Evolutionary conservation across 768 basidiomycete genomes (phyloP), one percentile per base, ranked within the genome.

Genomic region (Termitomyces eurrhizus): DNA sequence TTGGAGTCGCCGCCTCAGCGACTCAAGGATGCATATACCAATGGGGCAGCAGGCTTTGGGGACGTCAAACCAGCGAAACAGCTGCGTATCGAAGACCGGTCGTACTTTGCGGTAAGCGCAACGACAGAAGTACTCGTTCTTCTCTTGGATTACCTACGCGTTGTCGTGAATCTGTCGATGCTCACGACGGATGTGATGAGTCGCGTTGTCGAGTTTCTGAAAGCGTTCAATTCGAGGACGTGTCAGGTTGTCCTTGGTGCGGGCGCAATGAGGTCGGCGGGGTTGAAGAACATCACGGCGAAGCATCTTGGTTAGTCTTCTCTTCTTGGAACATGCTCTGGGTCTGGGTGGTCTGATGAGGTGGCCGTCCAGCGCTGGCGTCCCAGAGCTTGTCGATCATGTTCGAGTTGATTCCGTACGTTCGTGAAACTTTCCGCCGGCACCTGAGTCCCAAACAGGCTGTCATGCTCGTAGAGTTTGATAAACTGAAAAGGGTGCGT

Each of bases 191-290:
- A 99, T 69, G 87, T 89, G n/a, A 96, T 98, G 92, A 85, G 87
- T 62, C 85, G 93, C 39, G 82, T 95, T 29, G 92, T 98, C 64
- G 97, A 99, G 72, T 95, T 95, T 70, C 78, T 99, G 61, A 98
- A 98, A 75, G 89, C 95, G 32, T 98, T 96, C 79, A 99, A 99
- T 72, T 98, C 96, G 35, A 80, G 97, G 66, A 96, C 94, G 2
- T 99, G 97, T 74, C 97, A 98, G 72, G 95, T 98, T 49, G 97
- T 99, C 0, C 80, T 99, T 9, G 97, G 97, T 3, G 97, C 97
- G 9, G 97, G 97, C 14, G 97, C 97, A n/a, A 98, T 98, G 95
- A 82, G 95, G 46, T 95, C 93, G 18, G 97, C 97, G 21, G 97
- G 97, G 7, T 75, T 99, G 68, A 98, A 93, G 75, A 96, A 98